Conservation (phyloP, 805 yeast genomes). For the Ogataea zsoltii region DNA sequence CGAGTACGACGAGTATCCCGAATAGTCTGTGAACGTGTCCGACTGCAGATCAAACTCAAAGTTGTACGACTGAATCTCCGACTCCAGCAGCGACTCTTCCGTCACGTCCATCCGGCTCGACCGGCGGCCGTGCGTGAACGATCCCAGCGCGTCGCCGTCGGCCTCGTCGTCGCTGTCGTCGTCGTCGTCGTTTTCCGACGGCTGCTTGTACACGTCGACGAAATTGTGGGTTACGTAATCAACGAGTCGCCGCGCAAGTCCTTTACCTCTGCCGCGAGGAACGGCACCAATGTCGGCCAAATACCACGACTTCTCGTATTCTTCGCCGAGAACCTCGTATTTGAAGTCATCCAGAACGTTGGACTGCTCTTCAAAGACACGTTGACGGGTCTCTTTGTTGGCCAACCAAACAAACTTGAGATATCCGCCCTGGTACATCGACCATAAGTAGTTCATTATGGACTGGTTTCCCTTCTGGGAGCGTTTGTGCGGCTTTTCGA, state of each 20-base stretch:
- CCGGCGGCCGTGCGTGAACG: conserved; percentile 8
- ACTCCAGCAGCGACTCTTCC: conserved; percentile 32
- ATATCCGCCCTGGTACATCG: conserved; percentile 36
- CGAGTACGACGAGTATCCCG: conserved; percentile 34
- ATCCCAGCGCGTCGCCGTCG: conserved; percentile 17
- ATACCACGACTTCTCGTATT: conserved; percentile 50
- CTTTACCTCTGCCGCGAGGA: conserved; percentile 59
- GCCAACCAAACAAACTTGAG: conserved; percentile 37
- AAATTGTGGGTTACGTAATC: conserved; percentile 50
- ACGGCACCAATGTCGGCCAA: conserved; percentile 58
- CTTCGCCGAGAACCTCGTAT: conserved; percentile 43
- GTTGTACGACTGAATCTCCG: conserved; percentile 36
- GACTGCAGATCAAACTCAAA: conserved; percentile 36
- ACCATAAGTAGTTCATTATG: conserved; percentile 35
- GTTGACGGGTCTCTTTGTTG: conserved; percentile 45
- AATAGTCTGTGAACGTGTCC: conserved; percentile 36
- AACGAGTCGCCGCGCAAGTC: conserved; percentile 52
- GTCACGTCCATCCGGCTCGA: conserved; percentile 19
- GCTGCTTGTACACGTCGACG: conserved; percentile 34
- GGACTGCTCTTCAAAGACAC: conserved; percentile 51
- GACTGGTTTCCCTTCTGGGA: conserved; percentile 25
- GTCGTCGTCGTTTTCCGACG: conserved; percentile 16
- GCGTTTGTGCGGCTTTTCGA: conserved; percentile 37
- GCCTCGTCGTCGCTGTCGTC: conserved; percentile 21
- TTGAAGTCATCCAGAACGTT: conserved; percentile 47